These are phyloP conservation scores for Geranium incanum DNA, from an alignment of 441 rosid species.

Conservation along the genomic window DNA sequence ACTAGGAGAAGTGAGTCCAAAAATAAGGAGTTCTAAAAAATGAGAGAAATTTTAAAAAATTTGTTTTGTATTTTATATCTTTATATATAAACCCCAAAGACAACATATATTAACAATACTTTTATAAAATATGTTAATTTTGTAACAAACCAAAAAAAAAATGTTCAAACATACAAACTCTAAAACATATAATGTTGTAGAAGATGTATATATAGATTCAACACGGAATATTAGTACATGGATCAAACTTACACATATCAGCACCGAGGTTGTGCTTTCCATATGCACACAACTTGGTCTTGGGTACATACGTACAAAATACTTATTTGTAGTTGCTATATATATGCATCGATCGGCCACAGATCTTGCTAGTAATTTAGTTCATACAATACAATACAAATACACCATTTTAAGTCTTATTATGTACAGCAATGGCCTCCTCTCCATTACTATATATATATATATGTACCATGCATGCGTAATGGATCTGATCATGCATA, in stretches of 20 bases:
- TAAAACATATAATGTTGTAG: too few relatives aligned
- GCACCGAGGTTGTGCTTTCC: neutral
- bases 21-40: too few relatives aligned
- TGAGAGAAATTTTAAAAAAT: too few relatives aligned
- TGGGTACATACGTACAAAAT: neutral
- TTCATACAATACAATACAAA: neutral
- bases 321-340: neutral
- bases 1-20: too few relatives aligned
- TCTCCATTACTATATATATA: constrained; percentile 9
- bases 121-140: too few relatives aligned
- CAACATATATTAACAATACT: too few relatives aligned
- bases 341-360: neutral
- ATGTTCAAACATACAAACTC: too few relatives aligned
- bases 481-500: too few relatives aligned
- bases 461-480: constrained; percentile 12
- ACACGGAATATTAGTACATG: neutral
- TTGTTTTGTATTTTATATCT: too few relatives aligned
- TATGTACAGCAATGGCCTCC: constrained; percentile 34
- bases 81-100: too few relatives aligned
- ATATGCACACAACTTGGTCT: neutral
- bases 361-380: neutral
- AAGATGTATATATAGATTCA: neutral
- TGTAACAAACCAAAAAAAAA: too few relatives aligned
- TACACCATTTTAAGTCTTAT: constrained; percentile 35
- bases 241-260: neutral